Base-by-base conservation (phyloP, 1,139 yeast genomes). In the Zygoascus sp. region DNA sequence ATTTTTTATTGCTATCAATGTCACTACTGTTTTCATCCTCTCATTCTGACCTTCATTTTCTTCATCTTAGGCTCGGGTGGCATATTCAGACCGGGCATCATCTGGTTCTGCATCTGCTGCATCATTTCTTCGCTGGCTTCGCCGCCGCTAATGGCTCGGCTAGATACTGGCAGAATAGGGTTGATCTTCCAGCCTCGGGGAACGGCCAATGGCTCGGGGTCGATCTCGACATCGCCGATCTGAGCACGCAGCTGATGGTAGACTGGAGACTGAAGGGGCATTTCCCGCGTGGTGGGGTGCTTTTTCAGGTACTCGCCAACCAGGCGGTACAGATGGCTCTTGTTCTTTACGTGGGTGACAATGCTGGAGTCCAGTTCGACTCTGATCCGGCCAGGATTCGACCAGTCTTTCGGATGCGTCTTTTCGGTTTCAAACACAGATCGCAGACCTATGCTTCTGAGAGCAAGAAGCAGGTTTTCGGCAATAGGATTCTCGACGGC, bases 371-470 rank as follows among this genome's bases (percentile, higher is more conserved):
- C 39, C 10, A 53, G 35, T 65, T 50, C 75, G 17, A 89, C 85
- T 57, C 96, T 77, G 32, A 92, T 92, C 58, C 97, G 76, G 11
- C 98, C 98, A 1, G 97, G 95, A 62, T 92, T 92, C 52, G 97
- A 96, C 76, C 85, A 92, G 68, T 92, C 98, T 64, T 89, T 96
- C 9, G 98, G 98, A 66, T 92, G 98, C 2, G 84, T 69, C 67
- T 89, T 92, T 53, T 84, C 88, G 53, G 92, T 81, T 62, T 56
- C 77, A 60, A 63, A 56, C 23, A 68, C 64, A 6, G 63, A 56
- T 40, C 64, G 64, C 40, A 64, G 55, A 70, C 70, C 59, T 55
- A 66, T 51, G 68, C 68, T 56, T 76, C 77, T 28, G 77, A 86
- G 65, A 3, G 68, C 75, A 10, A 87, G 95, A 28, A 85, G 76